These are phyloP conservation scores for Clavulina sp. DNA, from an alignment of 768 basidiomycete genomes.

Conservation along the genomic window DNA sequence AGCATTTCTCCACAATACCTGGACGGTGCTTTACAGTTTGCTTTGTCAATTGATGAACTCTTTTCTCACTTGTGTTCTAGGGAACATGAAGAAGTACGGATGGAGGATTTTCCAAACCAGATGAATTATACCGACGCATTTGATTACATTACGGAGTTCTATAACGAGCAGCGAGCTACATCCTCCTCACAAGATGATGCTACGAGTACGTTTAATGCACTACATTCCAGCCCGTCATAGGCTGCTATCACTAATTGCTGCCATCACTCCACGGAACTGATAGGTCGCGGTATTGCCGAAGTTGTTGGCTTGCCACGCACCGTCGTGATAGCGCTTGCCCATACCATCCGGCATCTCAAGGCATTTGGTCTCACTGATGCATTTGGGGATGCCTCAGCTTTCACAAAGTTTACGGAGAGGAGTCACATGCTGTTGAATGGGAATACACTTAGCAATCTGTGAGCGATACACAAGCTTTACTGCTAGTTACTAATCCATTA, in stretches of 20 bases:
- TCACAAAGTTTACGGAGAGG: slow-evolving; percentile 55
- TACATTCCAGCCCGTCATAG: too few relatives aligned
- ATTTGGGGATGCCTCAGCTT: slow-evolving; percentile 60
- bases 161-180: too few relatives aligned
- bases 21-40: too few relatives aligned
- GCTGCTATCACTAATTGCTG: too few relatives aligned
- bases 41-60: too few relatives aligned
- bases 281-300: slow-evolving; percentile 41
- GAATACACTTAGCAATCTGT: slow-evolving; percentile 73
- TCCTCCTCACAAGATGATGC: too few relatives aligned
- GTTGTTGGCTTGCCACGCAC: slow-evolving; percentile 49
- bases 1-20: slow-evolving; percentile 37
- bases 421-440: slow-evolving; percentile 77
- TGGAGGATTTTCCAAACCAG: slow-evolving; percentile 38
- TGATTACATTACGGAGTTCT: slow-evolving; percentile 44
- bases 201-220: too few relatives aligned
- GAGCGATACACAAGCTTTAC: slow-evolving; percentile 12
- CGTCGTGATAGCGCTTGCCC: slow-evolving; percentile 56
- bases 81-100: slow-evolving; percentile 26
- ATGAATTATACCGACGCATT: slow-evolving; percentile 58
- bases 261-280: too few relatives aligned
- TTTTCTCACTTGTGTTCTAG: slow-evolving; percentile 3
- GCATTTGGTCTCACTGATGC: slow-evolving; percentile 64
- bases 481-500: neutral
- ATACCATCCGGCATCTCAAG: slow-evolving; percentile 49